Conservation (phyloP, 2,329 filamentous ascomycete genomes). For the Diaporthe eres region DNA sequence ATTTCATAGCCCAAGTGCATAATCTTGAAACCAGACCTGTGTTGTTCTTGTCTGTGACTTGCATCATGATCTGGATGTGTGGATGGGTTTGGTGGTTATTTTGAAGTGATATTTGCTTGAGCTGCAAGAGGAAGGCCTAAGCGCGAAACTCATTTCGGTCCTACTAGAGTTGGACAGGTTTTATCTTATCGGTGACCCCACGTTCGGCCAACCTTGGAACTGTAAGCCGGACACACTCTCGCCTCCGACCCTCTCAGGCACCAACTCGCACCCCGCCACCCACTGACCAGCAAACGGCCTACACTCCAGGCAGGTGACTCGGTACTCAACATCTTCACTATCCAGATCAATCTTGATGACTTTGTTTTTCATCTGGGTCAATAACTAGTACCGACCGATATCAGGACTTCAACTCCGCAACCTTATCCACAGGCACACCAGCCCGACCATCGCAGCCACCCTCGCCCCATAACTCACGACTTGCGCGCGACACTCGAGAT, state of each 20-base stretch:
- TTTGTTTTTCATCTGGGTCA: background rate
- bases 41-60: background rate
- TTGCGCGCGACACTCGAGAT: constrained; percentile 15
- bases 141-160: background rate
- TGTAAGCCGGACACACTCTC: background rate
- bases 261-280: constrained; percentile 2
- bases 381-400: background rate
- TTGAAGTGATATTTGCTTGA: background rate
- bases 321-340: background rate
- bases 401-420: background rate
- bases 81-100: too few species aligned
- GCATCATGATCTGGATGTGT: too few species aligned
- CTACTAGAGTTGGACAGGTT: background rate
- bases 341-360: background rate
- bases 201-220: background rate
- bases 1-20: constrained; percentile 34
- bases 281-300: constrained; percentile 11
- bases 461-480: background rate
- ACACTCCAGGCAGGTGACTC: background rate
- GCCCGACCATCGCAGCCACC: background rate
- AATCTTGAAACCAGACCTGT: constrained; percentile 30
- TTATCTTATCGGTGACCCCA: constrained; percentile 21
- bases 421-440: background rate
- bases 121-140: background rate
- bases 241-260: constrained; percentile 23